Conservation (phyloP, 352 stramenopile species). For the Thalassiosira hispida region DNA sequence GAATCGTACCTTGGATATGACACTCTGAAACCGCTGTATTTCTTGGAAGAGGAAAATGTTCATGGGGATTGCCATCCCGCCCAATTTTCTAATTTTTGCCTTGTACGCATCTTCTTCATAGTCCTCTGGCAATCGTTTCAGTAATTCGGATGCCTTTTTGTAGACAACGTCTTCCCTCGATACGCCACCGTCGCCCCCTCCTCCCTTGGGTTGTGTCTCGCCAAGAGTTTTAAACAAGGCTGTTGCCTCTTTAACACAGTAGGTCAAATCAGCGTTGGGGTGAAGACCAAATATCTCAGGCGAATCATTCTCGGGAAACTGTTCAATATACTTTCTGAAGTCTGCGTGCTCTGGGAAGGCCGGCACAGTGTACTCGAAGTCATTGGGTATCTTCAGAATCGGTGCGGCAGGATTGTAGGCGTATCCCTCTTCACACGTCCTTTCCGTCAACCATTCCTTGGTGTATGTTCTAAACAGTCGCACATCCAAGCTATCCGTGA, state of each 20-base stretch:
- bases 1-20: constrained; percentile 95
- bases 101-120: constrained; percentile 99
- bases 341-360: constrained; percentile 90
- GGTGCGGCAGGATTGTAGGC: constrained; percentile 93
- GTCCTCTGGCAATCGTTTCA: constrained; percentile 93
- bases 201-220: constrained; percentile 94
- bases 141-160: constrained; percentile 94
- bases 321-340: constrained; percentile 94
- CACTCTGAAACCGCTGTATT: constrained; percentile 95
- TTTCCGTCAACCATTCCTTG: constrained; percentile 93
- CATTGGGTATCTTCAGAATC: constrained; percentile 96
- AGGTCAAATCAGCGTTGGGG: constrained; percentile 98
- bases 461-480: constrained; percentile 97
- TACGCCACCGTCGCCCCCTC: constrained; percentile 89
- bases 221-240: constrained; percentile 92
- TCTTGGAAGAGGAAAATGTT: constrained; percentile 99
- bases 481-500: constrained; percentile 98
- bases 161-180: constrained; percentile 95
- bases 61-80: constrained; percentile 94
- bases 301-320: constrained; percentile 96
- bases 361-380: constrained; percentile 96
- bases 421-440: constrained; percentile 87
- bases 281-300: constrained; percentile 99
- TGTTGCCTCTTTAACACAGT: constrained; percentile 96
- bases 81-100: constrained; percentile 94